Evolutionary conservation across 169 alveolate genomes (phyloP).

Genomic region (Eimeria falciformis): DNA sequence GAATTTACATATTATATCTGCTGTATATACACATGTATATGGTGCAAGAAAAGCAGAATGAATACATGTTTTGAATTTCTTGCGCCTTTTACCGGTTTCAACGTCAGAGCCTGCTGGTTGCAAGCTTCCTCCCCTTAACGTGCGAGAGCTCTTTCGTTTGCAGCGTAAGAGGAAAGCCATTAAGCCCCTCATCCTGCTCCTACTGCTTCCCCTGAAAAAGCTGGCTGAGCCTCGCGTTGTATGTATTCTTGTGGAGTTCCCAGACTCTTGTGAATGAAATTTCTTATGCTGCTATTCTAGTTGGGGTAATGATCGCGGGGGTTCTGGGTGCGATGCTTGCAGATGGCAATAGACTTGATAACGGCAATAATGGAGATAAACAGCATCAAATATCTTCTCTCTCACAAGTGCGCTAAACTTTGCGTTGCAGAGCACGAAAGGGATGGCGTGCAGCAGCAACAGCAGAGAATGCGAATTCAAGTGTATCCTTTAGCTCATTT

Average conservation of each 20-base stretch:
- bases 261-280: too few species aligned
- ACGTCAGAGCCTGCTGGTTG: slow-evolving; percentile 67
- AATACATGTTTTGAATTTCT: not conserved
- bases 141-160: slow-evolving; percentile 69
- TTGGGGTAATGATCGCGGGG: too few species aligned
- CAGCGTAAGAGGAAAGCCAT: slow-evolving; percentile 31
- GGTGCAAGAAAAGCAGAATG: not conserved
- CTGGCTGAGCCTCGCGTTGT: too few species aligned
- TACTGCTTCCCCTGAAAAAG: too few species aligned
- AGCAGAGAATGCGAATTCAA: not conserved
- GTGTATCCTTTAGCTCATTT: not conserved
- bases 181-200: not conserved
- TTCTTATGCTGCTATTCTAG: too few species aligned
- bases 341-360: slow-evolving; percentile 27
- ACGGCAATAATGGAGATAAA: slow-evolving; percentile 9
- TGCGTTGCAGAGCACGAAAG: too few species aligned
- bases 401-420: slow-evolving; percentile 9
- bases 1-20: too few species aligned
- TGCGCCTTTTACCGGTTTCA: not conserved
- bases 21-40: too few species aligned
- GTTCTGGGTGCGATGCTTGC: too few species aligned
- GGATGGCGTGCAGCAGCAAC: not conserved
- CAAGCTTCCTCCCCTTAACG: slow-evolving; percentile 47
- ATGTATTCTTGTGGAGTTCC: too few species aligned
- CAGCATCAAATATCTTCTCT: not conserved